These are phyloP conservation scores for Phytopythium montanum DNA, from an alignment of 352 stramenopile genomes.

Conservation along the genomic window DNA sequence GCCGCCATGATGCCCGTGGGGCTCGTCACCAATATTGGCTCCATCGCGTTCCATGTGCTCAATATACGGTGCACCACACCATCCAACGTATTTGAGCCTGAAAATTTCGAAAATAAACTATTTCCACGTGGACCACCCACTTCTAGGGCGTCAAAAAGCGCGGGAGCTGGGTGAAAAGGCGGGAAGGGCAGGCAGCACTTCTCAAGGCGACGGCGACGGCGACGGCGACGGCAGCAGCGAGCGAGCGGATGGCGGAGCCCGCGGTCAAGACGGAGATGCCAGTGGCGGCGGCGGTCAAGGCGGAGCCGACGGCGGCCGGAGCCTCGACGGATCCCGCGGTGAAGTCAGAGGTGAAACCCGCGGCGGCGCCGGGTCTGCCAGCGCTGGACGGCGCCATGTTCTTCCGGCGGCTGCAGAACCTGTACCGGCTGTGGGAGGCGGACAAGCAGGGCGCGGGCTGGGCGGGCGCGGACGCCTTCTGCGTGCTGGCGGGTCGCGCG, in stretches of 20 bases:
- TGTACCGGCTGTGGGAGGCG: constrained; percentile 72
- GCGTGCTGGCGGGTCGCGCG: constrained; percentile 73
- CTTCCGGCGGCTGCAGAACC: constrained; percentile 72
- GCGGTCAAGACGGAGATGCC: constrained; percentile 10
- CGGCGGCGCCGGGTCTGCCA: constrained; percentile 16
- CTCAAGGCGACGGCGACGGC: no score
- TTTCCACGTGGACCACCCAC: no score
- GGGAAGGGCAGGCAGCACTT: no score
- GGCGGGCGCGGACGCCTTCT: constrained; percentile 72
- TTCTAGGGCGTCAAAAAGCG: no score
- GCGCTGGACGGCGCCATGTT: constrained; percentile 65
- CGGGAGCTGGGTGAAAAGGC: no score
- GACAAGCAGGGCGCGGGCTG: constrained; percentile 44
- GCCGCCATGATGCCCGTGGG: background rate
- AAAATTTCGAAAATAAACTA: no score
- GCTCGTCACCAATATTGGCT: no score
- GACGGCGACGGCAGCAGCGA: background rate
- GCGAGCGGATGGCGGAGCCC: constrained; percentile 20
- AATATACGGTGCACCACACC: no score
- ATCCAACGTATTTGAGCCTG: no score
- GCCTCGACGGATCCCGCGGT: constrained; percentile 13
- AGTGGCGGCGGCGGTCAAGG: constrained; percentile 23
- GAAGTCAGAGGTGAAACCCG: no score
- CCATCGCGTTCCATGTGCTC: no score
- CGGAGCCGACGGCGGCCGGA: constrained; percentile 14